phyloP scores from a whole-genome alignment of 2,329 filamentous ascomycete genomes.

The Neofusicoccum ribis region DNA sequence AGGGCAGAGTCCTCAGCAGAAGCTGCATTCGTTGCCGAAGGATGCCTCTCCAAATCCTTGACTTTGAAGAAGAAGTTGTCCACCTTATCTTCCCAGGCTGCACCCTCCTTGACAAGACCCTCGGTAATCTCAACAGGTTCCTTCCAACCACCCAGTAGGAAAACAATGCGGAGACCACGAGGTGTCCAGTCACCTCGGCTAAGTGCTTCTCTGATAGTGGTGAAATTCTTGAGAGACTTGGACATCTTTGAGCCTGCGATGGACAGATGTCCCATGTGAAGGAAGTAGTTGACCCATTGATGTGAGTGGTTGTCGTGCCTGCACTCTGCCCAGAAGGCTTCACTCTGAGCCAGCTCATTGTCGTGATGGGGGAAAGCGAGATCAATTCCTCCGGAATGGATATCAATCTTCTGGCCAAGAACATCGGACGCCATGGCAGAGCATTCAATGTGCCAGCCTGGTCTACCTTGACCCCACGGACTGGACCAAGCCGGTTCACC shows the following conservation, averaged over 20 bases:
- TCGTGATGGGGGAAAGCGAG: conserved; percentile 86
- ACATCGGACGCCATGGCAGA: conserved; percentile 91
- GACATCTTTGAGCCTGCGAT: conserved; percentile 95
- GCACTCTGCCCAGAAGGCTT: conserved; percentile 69
- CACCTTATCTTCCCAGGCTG: conserved; percentile 77
- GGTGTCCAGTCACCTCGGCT: conserved; percentile 69
- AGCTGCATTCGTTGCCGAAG: conserved; percentile 29
- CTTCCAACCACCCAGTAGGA: conserved; percentile 85
- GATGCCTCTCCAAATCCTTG: conserved; percentile 48
- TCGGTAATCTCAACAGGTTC: conserved; percentile 89
- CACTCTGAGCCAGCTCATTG: conserved; percentile 77
- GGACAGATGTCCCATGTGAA: conserved; percentile 90
- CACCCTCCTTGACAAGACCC: conserved; percentile 72
- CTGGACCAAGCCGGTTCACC: conserved; percentile 91
- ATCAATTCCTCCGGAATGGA: conserved; percentile 91
- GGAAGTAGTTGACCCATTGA: conserved; percentile 93
- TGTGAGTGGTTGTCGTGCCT: conserved; percentile 42
- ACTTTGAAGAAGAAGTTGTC: conserved; percentile 68
- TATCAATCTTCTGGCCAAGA: conserved; percentile 82
- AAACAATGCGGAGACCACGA: conserved; percentile 78
- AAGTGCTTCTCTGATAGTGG: conserved; percentile 84
- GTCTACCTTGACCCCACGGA: conserved; percentile 82
- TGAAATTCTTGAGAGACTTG: conserved; percentile 94
- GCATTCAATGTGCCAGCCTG: conserved; percentile 98
- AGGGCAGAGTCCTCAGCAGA: conserved; percentile 45